Percentiles rank a stretch among this genome's conserved stretches.
These are phyloP conservation scores for Sclerotinia trifoliorum DNA, from an alignment of 2,329 filamentous ascomycete genomes.

Conservation along the genomic window DNA sequence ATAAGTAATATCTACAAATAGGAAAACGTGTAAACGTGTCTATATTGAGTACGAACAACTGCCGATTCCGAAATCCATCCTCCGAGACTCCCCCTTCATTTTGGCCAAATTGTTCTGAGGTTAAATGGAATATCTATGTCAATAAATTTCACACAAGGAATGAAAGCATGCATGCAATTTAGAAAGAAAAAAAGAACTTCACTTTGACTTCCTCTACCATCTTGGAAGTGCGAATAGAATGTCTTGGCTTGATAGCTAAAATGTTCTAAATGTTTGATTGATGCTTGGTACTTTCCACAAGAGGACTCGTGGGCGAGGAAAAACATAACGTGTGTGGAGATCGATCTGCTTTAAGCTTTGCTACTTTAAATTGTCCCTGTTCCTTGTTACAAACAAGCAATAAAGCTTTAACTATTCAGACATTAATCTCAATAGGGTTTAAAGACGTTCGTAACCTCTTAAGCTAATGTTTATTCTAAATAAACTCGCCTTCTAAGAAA, in stretches of 20 bases:
- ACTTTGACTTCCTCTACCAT: neutral
- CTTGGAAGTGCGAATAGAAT: slow-evolving; percentile 9
- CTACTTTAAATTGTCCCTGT: slow-evolving; percentile 10
- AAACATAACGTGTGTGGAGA: slow-evolving; percentile 14
- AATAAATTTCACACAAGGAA: neutral
- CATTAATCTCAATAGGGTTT: neutral
- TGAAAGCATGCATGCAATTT: neutral
- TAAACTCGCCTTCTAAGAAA: neutral
- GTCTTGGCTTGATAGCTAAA: slow-evolving; percentile 1
- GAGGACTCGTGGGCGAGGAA: slow-evolving; percentile 3
- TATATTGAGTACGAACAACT: neutral
- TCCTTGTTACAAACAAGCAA: slow-evolving; percentile 8
- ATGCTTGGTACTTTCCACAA: neutral
- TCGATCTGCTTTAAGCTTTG: slow-evolving; percentile 22
- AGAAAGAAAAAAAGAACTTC: neutral
- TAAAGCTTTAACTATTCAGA: slow-evolving; percentile 2
- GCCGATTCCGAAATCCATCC: neutral
- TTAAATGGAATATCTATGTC: too few relatives aligned
- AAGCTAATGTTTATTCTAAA: neutral
- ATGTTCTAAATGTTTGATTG: neutral
- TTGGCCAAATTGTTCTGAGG: neutral
- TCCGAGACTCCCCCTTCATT: slow-evolving; percentile 6
- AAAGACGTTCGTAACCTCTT: slow-evolving; percentile 11
- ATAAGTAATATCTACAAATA: neutral
- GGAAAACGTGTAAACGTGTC: neutral